Conservation (phyloP, 2,329 filamentous ascomycete species). For the Epicoccum nigrum region DNA sequence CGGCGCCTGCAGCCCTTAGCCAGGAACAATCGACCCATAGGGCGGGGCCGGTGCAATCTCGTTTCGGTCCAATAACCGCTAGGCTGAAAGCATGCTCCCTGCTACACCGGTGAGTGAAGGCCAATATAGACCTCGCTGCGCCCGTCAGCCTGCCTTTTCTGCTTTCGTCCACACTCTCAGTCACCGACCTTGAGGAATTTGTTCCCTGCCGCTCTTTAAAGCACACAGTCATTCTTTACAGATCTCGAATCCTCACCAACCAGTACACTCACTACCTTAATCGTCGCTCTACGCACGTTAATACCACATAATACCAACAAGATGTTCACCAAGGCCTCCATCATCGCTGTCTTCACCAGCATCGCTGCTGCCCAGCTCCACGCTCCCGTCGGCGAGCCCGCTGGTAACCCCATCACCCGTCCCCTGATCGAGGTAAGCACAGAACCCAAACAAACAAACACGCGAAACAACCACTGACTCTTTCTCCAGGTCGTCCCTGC, state of each 20-base stretch:
- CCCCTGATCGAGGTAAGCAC: slow-evolving; percentile 55
- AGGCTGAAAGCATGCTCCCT: background rate
- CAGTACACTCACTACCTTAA: slow-evolving; percentile 24
- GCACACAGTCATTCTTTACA: slow-evolving; percentile 29
- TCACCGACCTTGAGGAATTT: slow-evolving; percentile 28
- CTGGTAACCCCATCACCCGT: slow-evolving; percentile 61
- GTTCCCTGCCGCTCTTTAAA: slow-evolving; percentile 39
- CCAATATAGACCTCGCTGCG: slow-evolving; percentile 34
- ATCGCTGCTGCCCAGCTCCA: slow-evolving; percentile 51
- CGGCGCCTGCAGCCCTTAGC: slow-evolving; percentile 5
- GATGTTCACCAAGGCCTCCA: slow-evolving; percentile 47
- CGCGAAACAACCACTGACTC: background rate
- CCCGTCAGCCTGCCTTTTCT: slow-evolving; percentile 3
- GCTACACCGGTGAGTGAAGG: slow-evolving; percentile 4
- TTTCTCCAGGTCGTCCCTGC: slow-evolving; percentile 56
- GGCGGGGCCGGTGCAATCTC: slow-evolving; percentile 6
- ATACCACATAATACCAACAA: slow-evolving; percentile 41
- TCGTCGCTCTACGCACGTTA: slow-evolving; percentile 29
- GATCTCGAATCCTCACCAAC: slow-evolving; percentile 9
- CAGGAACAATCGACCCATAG: background rate
- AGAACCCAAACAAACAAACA: background rate
- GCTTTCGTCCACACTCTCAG: slow-evolving; percentile 8
- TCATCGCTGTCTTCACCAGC: slow-evolving; percentile 59
- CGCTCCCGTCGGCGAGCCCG: slow-evolving; percentile 38
- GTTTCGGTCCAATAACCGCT: background rate